Base-by-base conservation (phyloP, 2,329 filamentous ascomycete species). In the Diaporthe sp. region DNA sequence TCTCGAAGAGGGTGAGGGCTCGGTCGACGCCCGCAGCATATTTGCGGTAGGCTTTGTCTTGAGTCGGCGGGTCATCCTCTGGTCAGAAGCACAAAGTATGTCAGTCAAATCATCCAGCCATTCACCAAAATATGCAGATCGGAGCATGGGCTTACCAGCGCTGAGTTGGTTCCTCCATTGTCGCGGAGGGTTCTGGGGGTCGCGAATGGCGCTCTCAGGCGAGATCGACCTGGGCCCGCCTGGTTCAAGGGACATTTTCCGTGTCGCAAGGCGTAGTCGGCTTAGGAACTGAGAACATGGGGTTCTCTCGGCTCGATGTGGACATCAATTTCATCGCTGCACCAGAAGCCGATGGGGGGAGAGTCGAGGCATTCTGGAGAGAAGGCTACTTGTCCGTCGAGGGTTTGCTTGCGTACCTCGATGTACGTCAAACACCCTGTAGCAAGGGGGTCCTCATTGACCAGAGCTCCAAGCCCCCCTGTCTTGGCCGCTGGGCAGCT, bases 21-120 rank as follows among this genome's bases (percentile, higher is more conserved):
- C 95, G 92, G 81, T 98, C 96, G 78, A 99, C 93, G 75, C 92
- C 94, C 67, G 93, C 91, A 59, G 95, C 95, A 91, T 98, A 99
- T 83, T 96, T 94, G 79, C 96, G 95, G 83, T 95, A 96, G 72
- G 89, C 84, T 83, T 93, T 93, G 84, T 93, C 92, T 82, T 91
- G 92, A 58, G 85, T 85, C 19, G 86, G 86, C 68, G 85, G 79
- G 67, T 90, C 91, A 55, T 71, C 61, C 67, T 55, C 68, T 72
- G 59, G 12, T 57, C 67, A 46, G 25, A 25, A 19, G 70, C 37
- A 65, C 12, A 51, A 34, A 53, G 37, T 2, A 28, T 6, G 55
- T 77, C 57, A 77, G 75, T 37, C 67, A 49, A 39, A 13, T n/a
- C n/a, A 15, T 72, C 39, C n/a, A 72, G 17, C 3, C 10, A 9